Evolutionary conservation across 108 stramenopile species (phyloP).

Genomic region (Tribonema minus): DNA sequence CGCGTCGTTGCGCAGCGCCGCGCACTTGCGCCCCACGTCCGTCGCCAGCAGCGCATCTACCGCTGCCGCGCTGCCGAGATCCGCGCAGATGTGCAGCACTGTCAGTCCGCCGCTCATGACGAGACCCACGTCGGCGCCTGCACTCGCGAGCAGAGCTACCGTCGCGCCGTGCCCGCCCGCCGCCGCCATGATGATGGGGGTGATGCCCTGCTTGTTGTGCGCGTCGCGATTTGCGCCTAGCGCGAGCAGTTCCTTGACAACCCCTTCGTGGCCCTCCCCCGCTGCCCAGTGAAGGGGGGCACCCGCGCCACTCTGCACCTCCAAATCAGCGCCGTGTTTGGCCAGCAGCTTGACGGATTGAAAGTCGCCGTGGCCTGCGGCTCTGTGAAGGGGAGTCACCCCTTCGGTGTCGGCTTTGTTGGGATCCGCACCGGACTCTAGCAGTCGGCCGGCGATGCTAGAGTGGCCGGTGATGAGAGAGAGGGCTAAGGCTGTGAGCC

Average conservation of each 20-base stretch:
- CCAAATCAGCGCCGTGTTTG: slow-evolving; percentile 36
- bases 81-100: slow-evolving; percentile 53
- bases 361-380: slow-evolving; percentile 49
- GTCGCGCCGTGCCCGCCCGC: no score
- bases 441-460: slow-evolving; percentile 4
- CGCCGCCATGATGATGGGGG: slow-evolving; percentile 52
- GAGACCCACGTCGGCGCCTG: slow-evolving; percentile 51
- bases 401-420: slow-evolving; percentile 36
- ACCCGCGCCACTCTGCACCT: slow-evolving; percentile 39
- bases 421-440: slow-evolving; percentile 39
- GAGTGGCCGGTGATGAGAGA: slow-evolving; percentile 13
- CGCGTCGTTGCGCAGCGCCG: slow-evolving; percentile 19
- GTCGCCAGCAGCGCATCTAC: slow-evolving; percentile 42
- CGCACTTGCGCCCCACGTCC: slow-evolving; percentile 41
- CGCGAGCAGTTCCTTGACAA: slow-evolving; percentile 21
- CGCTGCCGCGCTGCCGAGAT: slow-evolving; percentile 42
- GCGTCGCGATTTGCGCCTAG: slow-evolving; percentile 39
- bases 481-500: slow-evolving; percentile 23
- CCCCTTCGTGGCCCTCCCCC: slow-evolving; percentile 33
- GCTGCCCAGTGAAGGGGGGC: slow-evolving; percentile 56
- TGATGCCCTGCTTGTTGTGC: slow-evolving; percentile 42
- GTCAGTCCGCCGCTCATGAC: slow-evolving; percentile 50
- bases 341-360: slow-evolving; percentile 17
- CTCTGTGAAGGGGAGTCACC: slow-evolving; percentile 45
- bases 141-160: slow-evolving; percentile 39